These are phyloP conservation scores for Rhynchospora tenuis DNA, from an alignment of 176 grass and related monocot species.

Conservation along the genomic window DNA sequence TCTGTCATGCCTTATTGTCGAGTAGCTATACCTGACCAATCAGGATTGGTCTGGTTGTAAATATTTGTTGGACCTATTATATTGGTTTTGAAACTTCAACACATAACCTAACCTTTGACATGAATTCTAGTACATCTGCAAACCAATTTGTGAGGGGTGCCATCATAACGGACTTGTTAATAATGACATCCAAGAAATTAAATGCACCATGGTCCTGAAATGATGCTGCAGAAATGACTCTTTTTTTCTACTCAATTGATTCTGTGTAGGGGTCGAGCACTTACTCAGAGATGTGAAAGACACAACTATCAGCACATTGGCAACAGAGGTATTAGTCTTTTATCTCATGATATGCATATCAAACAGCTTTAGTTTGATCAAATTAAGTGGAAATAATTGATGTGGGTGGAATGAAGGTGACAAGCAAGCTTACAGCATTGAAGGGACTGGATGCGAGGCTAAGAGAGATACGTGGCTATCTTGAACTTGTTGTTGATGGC, in stretches of 20 bases:
- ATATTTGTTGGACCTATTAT: not conserved
- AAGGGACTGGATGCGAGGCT: constrained; percentile 84
- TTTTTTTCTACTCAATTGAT: not conserved
- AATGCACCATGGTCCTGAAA: not conserved
- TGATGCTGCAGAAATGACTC: not conserved
- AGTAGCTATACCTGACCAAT: not conserved
- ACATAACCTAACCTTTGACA: not conserved
- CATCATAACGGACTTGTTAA: not conserved
- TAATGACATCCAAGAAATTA: not conserved
- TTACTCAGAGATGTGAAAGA: constrained; percentile 95
- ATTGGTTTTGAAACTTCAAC: not conserved
- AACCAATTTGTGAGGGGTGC: not conserved
- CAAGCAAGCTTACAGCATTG: constrained; percentile 82
- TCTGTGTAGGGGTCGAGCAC: constrained; percentile 74
- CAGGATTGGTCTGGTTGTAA: not conserved
- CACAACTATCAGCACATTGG: constrained; percentile 94
- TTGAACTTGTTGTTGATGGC: constrained; percentile 86
- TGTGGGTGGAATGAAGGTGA: constrained; percentile 45
- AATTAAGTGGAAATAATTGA: constrained; percentile 15
- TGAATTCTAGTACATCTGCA: not conserved
- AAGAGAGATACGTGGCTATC: constrained; percentile 72
- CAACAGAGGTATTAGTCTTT: constrained; percentile 54
- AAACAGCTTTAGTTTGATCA: constrained; percentile 3
- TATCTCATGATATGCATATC: not conserved
- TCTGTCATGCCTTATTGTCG: not conserved